Base-by-base conservation (phyloP, 78 protist species). In the Bigelowiella natans region DNA sequence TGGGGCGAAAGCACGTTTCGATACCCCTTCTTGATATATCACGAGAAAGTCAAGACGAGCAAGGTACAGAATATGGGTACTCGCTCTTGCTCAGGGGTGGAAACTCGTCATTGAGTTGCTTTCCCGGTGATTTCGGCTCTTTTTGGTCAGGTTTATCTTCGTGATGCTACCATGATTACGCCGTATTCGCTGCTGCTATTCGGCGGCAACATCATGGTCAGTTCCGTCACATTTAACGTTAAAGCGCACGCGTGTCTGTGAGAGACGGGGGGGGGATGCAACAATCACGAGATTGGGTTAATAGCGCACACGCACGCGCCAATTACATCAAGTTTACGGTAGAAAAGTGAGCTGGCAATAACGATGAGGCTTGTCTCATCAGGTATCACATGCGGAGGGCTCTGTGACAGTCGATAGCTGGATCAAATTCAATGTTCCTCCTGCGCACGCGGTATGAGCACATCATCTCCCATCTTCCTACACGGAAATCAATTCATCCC, bases 131-230 rank as follows among this genome's bases (percentile, higher is more conserved):
- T n/a, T n/a, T n/a, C n/a, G n/a, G n/a, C n/a, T n/a, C n/a, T n/a
- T n/a, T n/a, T n/a, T n/a, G n/a, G n/a, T 26, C 38, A 29, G 31
- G 87, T 82, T 3, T 96, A 82, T 83, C 1, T 95, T 26, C 93
- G 95, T 18, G 94, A 94, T 51, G 37, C 90, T 0, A 90, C 94
- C 0, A 88, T 88, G 82, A 36, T 95, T 28, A 83, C 94, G 0
- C 95, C 96, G 0, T 63, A 87, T 0, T 83, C 96, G n/a, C 86
- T 96, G 30, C n/a, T 96, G 0, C 40, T 96, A 26, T 96, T 96
- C 37, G 98, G 95, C 38, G 95, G 95, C 3, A 90, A 91, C 18
- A 37, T 93, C 26, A 90, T 88, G 34, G 39, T 85, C 29, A 2
- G 87, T n/a, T n/a, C n/a, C n/a, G n/a, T n/a, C n/a, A n/a, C n/a